Conservation (phyloP, 148 eudicot species). For the Dysphania ambrosioides region DNA sequence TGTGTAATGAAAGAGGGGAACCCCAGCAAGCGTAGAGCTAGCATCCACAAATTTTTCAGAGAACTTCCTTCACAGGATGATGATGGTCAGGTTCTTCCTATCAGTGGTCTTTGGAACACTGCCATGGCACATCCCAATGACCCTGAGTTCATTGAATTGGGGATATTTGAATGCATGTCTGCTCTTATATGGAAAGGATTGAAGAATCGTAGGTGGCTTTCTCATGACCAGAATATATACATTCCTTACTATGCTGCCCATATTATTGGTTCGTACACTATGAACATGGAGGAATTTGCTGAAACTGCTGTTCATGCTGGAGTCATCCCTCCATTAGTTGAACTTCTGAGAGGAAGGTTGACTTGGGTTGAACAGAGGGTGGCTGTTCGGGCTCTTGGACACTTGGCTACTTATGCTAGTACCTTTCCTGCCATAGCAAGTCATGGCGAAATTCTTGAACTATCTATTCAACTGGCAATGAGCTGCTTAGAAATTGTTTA, state of each 20-base stretch:
- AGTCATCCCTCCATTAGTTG: conserved; percentile 83
- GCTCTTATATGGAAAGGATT: conserved; percentile 92
- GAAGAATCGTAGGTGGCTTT: conserved; percentile 91
- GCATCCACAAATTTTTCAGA: conserved; percentile 79
- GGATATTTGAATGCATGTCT: conserved; percentile 95
- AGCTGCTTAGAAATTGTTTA: conserved; percentile 96
- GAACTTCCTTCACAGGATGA: conserved; percentile 98
- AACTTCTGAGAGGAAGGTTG: conserved; percentile 86
- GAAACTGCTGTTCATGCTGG: conserved; percentile 79
- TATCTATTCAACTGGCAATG: conserved; percentile 85
- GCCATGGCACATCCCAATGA: conserved; percentile 99
- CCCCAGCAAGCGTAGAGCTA: conserved; percentile 82
- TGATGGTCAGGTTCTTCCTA: conserved; percentile 96
- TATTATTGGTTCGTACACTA: conserved; percentile 95
- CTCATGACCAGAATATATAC: conserved; percentile 92
- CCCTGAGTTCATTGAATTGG: conserved; percentile 95
- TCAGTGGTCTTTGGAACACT: conserved; percentile 98
- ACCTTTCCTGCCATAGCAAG: conserved; percentile 77
- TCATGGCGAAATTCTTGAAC: conserved; percentile 90
- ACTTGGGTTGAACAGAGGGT: conserved; percentile 99
- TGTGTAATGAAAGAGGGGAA: conserved; percentile 92
- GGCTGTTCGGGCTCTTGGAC: conserved; percentile 93
- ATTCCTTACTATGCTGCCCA: conserved; percentile 98
- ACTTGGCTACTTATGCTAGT: conserved; percentile 82
- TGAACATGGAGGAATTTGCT: conserved; percentile 96